Evolutionary conservation across 2,329 filamentous ascomycete species (phyloP).

Genomic region (Botrytis porri): DNA sequence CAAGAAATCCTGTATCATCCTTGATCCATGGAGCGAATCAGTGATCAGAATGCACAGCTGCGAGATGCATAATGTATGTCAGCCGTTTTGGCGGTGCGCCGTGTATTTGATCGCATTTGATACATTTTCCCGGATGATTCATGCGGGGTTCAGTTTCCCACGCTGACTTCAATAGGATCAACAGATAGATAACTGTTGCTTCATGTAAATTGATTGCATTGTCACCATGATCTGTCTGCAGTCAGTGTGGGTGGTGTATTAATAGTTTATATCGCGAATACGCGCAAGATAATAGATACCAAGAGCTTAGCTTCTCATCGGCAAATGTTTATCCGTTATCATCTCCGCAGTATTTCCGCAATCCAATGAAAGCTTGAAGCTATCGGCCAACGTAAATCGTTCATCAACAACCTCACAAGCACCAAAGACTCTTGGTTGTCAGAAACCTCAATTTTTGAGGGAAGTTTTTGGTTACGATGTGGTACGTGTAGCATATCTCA

Average conservation of each 20-base stretch:
- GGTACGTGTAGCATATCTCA: neutral
- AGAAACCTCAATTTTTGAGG: neutral
- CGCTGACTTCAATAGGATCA: neutral
- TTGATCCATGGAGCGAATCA: neutral
- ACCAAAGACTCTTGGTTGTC: neutral
- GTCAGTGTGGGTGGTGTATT: neutral
- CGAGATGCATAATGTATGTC: neutral
- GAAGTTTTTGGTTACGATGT: neutral
- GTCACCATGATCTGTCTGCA: neutral
- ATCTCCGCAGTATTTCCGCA: neutral
- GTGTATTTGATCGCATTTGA: conserved; percentile 7
- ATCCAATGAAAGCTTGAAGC: neutral
- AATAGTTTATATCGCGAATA: neutral
- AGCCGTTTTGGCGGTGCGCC: neutral
- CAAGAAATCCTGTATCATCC: neutral
- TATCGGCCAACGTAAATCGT: neutral
- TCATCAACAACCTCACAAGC: neutral
- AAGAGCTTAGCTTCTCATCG: neutral
- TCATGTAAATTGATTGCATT: neutral
- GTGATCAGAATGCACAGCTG: neutral
- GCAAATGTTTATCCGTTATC: neutral
- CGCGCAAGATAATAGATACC: neutral
- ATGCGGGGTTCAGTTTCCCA: neutral
- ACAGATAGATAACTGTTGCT: neutral
- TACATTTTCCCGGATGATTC: neutral